These are phyloP conservation scores for Clonostachys byssicola DNA, from an alignment of 2,329 filamentous ascomycete species.

Conservation along the genomic window DNA sequence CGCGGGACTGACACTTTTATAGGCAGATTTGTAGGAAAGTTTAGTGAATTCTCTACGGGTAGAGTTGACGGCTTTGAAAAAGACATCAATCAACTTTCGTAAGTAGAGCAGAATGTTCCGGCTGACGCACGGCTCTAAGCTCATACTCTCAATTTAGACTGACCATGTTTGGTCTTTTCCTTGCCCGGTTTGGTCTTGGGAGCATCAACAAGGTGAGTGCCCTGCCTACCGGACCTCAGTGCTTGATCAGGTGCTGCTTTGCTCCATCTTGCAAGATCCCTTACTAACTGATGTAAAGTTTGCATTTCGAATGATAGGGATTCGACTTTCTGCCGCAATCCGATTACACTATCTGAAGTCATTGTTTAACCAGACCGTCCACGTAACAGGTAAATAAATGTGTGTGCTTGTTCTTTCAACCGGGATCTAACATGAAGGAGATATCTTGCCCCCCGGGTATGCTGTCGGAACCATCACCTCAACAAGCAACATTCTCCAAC, in stretches of 20 bases:
- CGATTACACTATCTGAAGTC: constrained; percentile 60
- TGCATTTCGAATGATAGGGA: constrained; percentile 56
- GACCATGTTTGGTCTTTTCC: constrained; percentile 67
- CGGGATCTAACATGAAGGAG: constrained; percentile 14
- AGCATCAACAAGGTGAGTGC: constrained; percentile 51
- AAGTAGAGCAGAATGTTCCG: constrained; percentile 8
- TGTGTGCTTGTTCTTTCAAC: no score
- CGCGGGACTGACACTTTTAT: neutral
- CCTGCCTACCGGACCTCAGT: neutral
- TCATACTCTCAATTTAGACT: constrained; percentile 32
- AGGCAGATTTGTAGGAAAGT: constrained; percentile 42
- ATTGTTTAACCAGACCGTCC: constrained; percentile 62
- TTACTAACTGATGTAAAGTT: constrained; percentile 28
- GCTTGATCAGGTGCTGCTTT: no score
- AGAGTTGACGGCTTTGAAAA: constrained; percentile 16
- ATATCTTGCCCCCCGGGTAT: constrained; percentile 59
- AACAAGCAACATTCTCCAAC: constrained; percentile 59
- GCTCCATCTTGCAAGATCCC: no score
- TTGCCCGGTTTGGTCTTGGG: constrained; percentile 59
- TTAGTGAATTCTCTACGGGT: constrained; percentile 35
- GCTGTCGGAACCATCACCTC: constrained; percentile 60
- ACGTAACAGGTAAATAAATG: constrained; percentile 33
- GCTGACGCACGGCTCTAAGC: neutral
- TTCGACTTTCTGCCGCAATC: constrained; percentile 56
- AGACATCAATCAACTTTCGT: constrained; percentile 39